Evolutionary conservation across 305 asterid genomes (phyloP).

Genomic region (Solanum hybrid): DNA sequence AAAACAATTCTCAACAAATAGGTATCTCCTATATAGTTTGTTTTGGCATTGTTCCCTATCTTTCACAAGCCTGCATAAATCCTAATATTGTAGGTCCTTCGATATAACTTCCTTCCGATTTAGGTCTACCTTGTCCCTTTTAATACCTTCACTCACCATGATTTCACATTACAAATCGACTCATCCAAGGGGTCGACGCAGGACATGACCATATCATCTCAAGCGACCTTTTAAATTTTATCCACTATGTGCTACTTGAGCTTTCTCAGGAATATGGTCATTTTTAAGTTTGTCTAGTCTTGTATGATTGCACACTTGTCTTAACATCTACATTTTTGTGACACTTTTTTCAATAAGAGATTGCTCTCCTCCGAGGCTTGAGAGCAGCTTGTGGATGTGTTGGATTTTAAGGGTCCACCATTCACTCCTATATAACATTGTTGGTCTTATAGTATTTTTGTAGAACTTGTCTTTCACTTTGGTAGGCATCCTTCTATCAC

Average conservation of each 20-base stretch:
- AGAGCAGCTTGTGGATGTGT: background rate
- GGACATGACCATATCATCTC: background rate
- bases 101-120: background rate
- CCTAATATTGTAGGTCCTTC: background rate
- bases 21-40: background rate
- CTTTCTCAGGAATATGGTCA: background rate
- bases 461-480: background rate
- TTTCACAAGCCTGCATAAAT: background rate
- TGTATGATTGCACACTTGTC: background rate
- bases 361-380: background rate
- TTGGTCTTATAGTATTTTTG: background rate
- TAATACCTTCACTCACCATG: background rate
- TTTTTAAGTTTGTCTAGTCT: background rate
- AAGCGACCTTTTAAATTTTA: background rate
- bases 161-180: background rate
- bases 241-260: background rate
- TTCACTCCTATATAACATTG: background rate
- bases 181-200: background rate
- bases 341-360: background rate
- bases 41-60: background rate
- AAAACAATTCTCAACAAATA: background rate
- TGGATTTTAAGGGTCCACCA: background rate
- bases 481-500: background rate
- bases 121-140: background rate
- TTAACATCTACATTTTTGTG: background rate